These are phyloP conservation scores for Penicillium crystallinum DNA, from an alignment of 495 filamentous ascomycete genomes.

Conservation along the genomic window DNA sequence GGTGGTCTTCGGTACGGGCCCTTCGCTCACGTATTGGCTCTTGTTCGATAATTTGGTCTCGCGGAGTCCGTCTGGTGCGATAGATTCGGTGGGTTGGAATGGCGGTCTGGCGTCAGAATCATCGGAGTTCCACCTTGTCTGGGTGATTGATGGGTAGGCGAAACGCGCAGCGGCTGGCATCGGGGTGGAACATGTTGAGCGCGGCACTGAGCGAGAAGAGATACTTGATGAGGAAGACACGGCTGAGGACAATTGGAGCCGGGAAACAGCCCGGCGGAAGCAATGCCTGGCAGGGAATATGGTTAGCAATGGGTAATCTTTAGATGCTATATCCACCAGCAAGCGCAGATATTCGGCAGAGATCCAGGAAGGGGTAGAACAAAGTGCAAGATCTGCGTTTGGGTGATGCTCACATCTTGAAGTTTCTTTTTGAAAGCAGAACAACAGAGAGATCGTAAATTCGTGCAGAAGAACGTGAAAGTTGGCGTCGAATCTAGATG, in stretches of 20 bases:
- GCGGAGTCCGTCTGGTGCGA: background rate
- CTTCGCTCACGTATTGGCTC: background rate
- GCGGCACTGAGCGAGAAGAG: background rate
- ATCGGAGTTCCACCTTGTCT: conserved; percentile 18
- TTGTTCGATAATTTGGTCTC: too few relatives aligned
- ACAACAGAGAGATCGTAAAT: background rate
- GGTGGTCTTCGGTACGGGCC: conserved; percentile 30
- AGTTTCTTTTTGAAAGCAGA: too few relatives aligned
- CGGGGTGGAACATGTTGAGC: conserved; percentile 4
- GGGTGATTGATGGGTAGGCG: conserved; percentile 4
- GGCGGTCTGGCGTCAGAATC: background rate
- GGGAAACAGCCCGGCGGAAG: conserved; percentile 50
- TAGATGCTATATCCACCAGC: background rate
- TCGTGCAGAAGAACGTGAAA: background rate
- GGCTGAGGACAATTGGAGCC: conserved; percentile 34
- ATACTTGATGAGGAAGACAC: background rate
- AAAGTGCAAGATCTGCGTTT: background rate
- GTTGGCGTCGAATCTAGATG: background rate
- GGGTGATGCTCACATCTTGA: background rate
- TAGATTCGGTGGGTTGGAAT: background rate
- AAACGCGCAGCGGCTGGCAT: background rate
- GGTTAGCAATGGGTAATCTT: conserved; percentile 6
- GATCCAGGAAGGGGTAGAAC: background rate
- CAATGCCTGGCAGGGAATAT: conserved; percentile 29
- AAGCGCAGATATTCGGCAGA: background rate